These are phyloP conservation scores for Penstemon davidsonii DNA, from an alignment of 257 asterid genomes.

Conservation along the genomic window DNA sequence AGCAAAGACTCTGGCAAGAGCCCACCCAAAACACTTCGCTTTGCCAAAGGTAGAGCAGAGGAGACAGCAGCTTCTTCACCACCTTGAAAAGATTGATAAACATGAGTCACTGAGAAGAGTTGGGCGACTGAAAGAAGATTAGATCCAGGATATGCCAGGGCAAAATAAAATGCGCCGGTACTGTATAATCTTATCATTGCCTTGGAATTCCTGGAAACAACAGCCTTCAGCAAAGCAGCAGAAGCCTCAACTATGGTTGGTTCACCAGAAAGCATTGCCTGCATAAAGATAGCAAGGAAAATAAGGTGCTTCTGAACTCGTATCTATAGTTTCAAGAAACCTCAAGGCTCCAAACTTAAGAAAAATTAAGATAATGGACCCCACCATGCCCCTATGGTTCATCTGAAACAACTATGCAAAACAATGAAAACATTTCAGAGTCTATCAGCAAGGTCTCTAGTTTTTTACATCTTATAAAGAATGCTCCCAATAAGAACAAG, in stretches of 20 bases:
- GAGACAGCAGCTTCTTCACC: conserved; percentile 99
- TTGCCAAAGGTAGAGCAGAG: conserved; percentile 93
- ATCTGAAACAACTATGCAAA: too few relatives aligned
- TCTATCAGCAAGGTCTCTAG: too few relatives aligned
- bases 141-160: conserved; percentile 98
- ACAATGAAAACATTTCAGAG: too few relatives aligned
- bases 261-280: conserved; percentile 98
- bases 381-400: too few relatives aligned
- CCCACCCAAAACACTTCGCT: conserved; percentile 97
- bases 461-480: too few relatives aligned
- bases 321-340: too few relatives aligned
- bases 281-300: conserved; percentile 16
- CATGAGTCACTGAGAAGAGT: conserved; percentile 91
- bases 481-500: too few relatives aligned
- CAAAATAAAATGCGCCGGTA: conserved; percentile 91
- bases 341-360: too few relatives aligned
- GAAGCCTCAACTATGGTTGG: conserved; percentile 89
- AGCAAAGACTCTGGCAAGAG: conserved; percentile 97
- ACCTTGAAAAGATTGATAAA: conserved; percentile 97
- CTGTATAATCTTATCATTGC: conserved; percentile 95
- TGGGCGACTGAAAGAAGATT: conserved; percentile 91
- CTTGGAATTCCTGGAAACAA: conserved; percentile 93
- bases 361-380: too few relatives aligned
- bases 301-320: not conserved
- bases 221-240: conserved; percentile 92